Base-by-base conservation (phyloP, 2,329 filamentous ascomycete genomes). In the Seiridium unicorne region DNA sequence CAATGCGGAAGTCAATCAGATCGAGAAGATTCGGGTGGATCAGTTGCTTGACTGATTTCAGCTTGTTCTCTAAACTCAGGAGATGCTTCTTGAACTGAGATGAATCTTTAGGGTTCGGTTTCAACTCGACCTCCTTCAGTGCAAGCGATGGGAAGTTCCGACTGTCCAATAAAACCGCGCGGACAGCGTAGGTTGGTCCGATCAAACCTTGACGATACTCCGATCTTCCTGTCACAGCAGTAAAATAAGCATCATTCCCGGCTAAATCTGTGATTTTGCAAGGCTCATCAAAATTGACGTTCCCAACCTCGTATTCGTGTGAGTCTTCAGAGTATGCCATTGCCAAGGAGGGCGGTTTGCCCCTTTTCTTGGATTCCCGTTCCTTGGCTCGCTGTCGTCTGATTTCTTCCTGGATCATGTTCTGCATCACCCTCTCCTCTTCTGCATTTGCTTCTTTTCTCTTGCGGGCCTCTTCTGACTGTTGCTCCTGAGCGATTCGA, bases 1-100 rank as follows among this genome's bases (percentile, higher is more conserved):
- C 82, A 62, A 97, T 90, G 66, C 91, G 92, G 76, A 93, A 96
- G 62, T 93, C 92, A 60, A 96, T 80, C 44, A 98, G 81, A 55
- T 90, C 87, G 48, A 95, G 83, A 10, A 98, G 77, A 69, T 93
- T 92, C 32, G 86, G 83, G 71, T 97, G 92, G 3, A 86, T 84
- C 44, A 95, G 78, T 65, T 84, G 85, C 72, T 91, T 95, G 56
- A 96, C 78, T 8, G 85, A 81, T 64, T 94, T 90, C 42, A 99
- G 81, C 61, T 90, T 85, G 46, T 84, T 84, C 73, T 97, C 93
- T 32, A 96, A 83, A 6, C 83, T 82, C 68, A 92, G 89, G 56
- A 97, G 81, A 63, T 90, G 85, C 71, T 90, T 89, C 69, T 93
- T 93, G 70, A 92, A 86, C 18, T 87, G 82, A 34, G 84, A 79